Evolutionary conservation across 129 eudicot genomes (phyloP).

Genomic region (Artemisia annua): DNA sequence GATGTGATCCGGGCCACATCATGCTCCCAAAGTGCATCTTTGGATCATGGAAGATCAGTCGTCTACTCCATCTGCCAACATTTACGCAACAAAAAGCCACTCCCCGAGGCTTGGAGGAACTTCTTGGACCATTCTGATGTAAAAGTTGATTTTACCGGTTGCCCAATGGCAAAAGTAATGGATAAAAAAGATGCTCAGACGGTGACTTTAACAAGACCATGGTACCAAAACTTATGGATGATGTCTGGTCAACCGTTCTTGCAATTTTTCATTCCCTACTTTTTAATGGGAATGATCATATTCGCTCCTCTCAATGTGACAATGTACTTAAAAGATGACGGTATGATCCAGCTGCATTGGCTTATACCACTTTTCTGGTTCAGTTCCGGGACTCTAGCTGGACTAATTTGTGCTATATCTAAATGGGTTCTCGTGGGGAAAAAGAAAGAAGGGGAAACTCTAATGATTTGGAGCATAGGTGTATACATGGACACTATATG

Average conservation of each 20-base stretch:
- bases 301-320: constrained; percentile 38
- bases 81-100: constrained; percentile 47
- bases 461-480: constrained; percentile 52
- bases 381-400: constrained; percentile 42
- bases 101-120: constrained; percentile 43
- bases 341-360: constrained; percentile 28
- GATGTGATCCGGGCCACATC: constrained; percentile 50
- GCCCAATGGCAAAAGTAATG: constrained; percentile 43
- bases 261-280: constrained; percentile 44
- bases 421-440: constrained; percentile 67
- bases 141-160: constrained; percentile 45
- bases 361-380: constrained; percentile 43
- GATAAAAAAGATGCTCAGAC: constrained; percentile 13
- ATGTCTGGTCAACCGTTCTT: constrained; percentile 49
- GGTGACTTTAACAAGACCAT: constrained; percentile 47
- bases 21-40: constrained; percentile 51
- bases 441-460: constrained; percentile 40
- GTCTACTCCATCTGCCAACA: constrained; percentile 52
- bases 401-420: constrained; percentile 37
- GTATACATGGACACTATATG: constrained; percentile 59
- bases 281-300: constrained; percentile 42
- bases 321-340: constrained; percentile 28
- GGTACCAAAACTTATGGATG: constrained; percentile 55
- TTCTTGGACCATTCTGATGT: constrained; percentile 53
- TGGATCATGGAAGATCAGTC: constrained; percentile 52